Evolutionary conservation across 2,329 filamentous ascomycete species (phyloP).

Genomic region (Penicillium vulpinum): DNA sequence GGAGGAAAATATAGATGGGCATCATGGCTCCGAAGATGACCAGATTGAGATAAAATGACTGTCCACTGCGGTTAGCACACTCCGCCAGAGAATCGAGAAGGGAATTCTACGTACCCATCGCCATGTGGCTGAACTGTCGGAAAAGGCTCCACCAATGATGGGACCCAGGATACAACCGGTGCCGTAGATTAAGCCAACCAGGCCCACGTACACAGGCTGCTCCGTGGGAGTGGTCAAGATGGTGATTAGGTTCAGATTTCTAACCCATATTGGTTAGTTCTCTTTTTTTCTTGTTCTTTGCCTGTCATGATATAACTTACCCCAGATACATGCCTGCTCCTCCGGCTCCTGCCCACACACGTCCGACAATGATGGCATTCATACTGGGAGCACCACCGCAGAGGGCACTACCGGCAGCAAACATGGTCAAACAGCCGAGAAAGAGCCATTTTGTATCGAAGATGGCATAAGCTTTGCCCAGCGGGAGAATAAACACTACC

Average conservation of each 20-base stretch:
- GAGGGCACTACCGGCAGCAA: not conserved
- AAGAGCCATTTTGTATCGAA: not conserved
- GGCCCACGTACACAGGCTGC: not conserved
- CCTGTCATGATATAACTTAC: not conserved
- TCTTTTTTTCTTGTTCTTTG: not conserved
- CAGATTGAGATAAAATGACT: not conserved
- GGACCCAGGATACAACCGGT: not conserved
- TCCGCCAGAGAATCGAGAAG: not conserved
- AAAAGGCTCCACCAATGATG: not conserved
- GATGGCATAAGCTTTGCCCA: not conserved
- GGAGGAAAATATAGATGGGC: not conserved
- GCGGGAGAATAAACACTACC: not conserved
- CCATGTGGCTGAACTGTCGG: not conserved
- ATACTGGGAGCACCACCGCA: not conserved
- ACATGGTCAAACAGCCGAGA: not conserved
- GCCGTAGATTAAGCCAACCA: not conserved
- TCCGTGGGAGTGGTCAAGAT: not conserved
- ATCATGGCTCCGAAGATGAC: not conserved
- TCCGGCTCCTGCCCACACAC: not conserved
- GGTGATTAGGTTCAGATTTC: not conserved
- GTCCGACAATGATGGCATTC: not conserved
- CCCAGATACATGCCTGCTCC: not conserved
- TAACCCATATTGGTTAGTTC: not conserved
- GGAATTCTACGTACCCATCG: not conserved
- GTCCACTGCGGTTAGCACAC: not conserved